These are phyloP conservation scores for Mortierella antarctica DNA, from an alignment of 192 early-diverging fungal species.

Conservation along the genomic window DNA sequence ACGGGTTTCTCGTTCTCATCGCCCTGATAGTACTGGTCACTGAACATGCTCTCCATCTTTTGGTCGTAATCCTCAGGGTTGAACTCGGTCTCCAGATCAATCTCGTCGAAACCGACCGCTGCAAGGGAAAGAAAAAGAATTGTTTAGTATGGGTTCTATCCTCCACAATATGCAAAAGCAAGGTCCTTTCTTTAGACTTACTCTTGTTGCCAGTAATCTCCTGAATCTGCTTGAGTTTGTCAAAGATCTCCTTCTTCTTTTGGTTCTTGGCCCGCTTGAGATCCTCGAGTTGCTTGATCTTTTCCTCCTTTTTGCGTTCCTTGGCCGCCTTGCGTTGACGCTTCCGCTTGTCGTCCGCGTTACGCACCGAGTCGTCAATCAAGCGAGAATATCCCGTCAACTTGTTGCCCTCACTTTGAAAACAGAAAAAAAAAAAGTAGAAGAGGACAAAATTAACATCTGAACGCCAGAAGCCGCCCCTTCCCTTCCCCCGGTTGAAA, in stretches of 20 bases:
- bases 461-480: too few relatives aligned
- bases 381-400: conserved; percentile 85
- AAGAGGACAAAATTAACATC: neutral
- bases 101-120: conserved; percentile 76
- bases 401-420: conserved; percentile 63
- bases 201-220: conserved; percentile 82
- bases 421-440: neutral
- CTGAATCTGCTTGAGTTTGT: conserved; percentile 86
- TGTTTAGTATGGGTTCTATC: neutral
- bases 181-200: conserved; percentile 5
- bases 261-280: conserved; percentile 92
- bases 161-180: neutral
- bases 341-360: conserved; percentile 85
- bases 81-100: conserved; percentile 94
- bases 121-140: conserved; percentile 1
- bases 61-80: conserved; percentile 87
- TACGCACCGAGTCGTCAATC: conserved; percentile 84
- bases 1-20: conserved; percentile 81
- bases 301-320: conserved; percentile 80
- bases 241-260: conserved; percentile 88
- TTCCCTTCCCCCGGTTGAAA: too few relatives aligned
- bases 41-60: conserved; percentile 86
- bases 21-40: conserved; percentile 73
- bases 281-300: conserved; percentile 80
- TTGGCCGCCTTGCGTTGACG: conserved; percentile 75